Conservation (phyloP, 208 protist genomes). For the Trypanosoma vivax region DNA sequence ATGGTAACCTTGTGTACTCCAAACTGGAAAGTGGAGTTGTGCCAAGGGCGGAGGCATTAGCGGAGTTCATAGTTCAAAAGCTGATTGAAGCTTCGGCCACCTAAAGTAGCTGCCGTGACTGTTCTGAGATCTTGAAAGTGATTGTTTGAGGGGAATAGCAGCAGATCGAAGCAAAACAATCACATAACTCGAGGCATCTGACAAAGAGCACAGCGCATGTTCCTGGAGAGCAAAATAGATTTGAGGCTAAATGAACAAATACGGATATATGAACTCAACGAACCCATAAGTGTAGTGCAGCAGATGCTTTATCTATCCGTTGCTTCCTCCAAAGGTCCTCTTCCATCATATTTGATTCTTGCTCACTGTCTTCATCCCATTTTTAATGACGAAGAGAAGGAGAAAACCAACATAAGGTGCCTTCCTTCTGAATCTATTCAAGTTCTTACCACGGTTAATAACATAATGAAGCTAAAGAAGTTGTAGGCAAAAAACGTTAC, state of each 20-base stretch:
- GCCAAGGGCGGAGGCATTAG: conserved; percentile 22
- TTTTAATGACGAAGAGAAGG: conserved; percentile 18
- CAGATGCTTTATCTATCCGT: neutral
- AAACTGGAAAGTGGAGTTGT: conserved; percentile 43
- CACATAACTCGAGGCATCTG: neutral
- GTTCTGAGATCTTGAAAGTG: no score
- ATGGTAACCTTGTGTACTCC: conserved; percentile 54
- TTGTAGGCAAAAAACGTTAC: no score
- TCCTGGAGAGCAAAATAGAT: no score
- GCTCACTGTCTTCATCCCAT: neutral
- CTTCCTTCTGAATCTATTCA: conserved; percentile 13
- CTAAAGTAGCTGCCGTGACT: neutral
- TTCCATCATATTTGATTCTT: neutral
- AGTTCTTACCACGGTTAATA: no score
- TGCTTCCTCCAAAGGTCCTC: neutral
- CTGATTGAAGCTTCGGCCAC: neutral
- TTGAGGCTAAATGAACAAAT: no score
- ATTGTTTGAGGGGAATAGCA: no score
- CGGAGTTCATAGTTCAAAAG: conserved; percentile 24
- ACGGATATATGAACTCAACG: no score
- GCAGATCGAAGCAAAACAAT: no score
- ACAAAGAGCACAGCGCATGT: no score
- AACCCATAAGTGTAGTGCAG: no score
- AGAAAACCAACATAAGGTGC: conserved; percentile 14
- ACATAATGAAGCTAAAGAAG: no score